Percentiles rank a stretch among this genome's conserved stretches.
Evolutionary conservation across 1,139 yeast species (phyloP).

Genomic region (Sugiyamaella novakii): DNA sequence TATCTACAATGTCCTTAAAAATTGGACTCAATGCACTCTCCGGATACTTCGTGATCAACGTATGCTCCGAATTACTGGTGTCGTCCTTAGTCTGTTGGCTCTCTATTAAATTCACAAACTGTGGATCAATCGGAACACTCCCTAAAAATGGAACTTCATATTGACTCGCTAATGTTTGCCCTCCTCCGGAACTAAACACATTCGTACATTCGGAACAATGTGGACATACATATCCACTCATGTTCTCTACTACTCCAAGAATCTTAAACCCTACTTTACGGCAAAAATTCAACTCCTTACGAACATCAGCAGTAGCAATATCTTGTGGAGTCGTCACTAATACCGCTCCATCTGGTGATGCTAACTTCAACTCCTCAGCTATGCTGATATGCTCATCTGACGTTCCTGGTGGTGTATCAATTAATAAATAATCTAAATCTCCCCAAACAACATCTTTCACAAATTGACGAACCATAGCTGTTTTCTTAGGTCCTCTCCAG

Average conservation of each 20-base stretch:
- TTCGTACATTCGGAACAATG: conserved; percentile 84
- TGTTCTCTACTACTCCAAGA: conserved; percentile 89
- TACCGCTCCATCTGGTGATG: conserved; percentile 87
- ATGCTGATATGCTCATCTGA: conserved; percentile 97
- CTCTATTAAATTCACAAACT: conserved; percentile 83
- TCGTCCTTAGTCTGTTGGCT: conserved; percentile 28
- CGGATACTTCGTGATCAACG: conserved; percentile 45
- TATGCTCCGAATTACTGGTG: conserved; percentile 25
- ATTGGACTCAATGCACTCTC: conserved; percentile 48
- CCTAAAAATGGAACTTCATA: conserved; percentile 73
- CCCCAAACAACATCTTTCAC: conserved; percentile 93
- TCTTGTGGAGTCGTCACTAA: conserved; percentile 96
- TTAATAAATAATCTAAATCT: conserved; percentile 71
- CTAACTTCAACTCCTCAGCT: conserved; percentile 80
- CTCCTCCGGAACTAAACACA: conserved; percentile 95
- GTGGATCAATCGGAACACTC: conserved; percentile 89
- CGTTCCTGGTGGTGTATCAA: conserved; percentile 99
- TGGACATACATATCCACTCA: conserved; percentile 97
- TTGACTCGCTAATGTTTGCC: conserved; percentile 63
- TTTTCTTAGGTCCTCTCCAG: conserved; percentile 98
- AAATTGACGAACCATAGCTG: conserved; percentile 96
- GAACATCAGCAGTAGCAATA: conserved; percentile 89
- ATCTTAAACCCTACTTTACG: conserved; percentile 77
- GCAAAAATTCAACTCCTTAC: conserved; percentile 92
- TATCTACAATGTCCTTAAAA: conserved; percentile 55